Conservation (phyloP, 306 rosid genomes). For the Delonix regia region DNA sequence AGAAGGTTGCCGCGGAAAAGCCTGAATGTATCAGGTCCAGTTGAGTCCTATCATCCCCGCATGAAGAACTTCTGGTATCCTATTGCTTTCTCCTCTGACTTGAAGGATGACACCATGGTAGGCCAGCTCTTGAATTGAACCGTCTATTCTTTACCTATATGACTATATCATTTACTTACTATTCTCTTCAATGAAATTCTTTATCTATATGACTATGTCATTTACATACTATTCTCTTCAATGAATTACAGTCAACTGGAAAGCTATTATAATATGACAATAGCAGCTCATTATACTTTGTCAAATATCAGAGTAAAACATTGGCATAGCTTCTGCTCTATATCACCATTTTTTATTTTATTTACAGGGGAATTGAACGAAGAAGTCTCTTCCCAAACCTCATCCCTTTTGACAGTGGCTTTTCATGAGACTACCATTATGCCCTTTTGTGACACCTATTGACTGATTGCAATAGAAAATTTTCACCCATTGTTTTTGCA, state of each 20-base stretch:
- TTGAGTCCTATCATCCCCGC: slow-evolving; percentile 79
- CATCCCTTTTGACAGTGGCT: background rate
- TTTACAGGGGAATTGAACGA: background rate
- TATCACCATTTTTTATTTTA: background rate
- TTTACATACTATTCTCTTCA: background rate
- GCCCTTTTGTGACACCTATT: background rate
- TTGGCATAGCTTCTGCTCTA: background rate
- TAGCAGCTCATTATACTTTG: slow-evolving; percentile 4
- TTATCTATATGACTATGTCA: too few relatives aligned
- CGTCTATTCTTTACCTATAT: background rate
- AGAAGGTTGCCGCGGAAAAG: slow-evolving; percentile 54
- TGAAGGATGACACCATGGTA: slow-evolving; percentile 92
- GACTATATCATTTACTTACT: too few relatives aligned
- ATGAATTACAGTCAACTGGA: background rate
- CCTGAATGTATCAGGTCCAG: slow-evolving; percentile 90
- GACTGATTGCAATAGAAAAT: background rate
- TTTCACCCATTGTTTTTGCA: background rate
- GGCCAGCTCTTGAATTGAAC: slow-evolving; percentile 21
- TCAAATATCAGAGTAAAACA: background rate
- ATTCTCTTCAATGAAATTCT: background rate
- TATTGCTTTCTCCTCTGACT: slow-evolving; percentile 76
- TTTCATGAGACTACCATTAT: slow-evolving; percentile 2
- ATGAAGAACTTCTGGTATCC: slow-evolving; percentile 99
- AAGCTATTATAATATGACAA: background rate
- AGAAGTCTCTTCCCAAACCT: background rate